Percentiles rank a stretch among this genome's conserved stretches.
Conservation (phyloP, 225 moss, liverwort and hornwort genomes). For the Physcomitrellopsis africana region DNA sequence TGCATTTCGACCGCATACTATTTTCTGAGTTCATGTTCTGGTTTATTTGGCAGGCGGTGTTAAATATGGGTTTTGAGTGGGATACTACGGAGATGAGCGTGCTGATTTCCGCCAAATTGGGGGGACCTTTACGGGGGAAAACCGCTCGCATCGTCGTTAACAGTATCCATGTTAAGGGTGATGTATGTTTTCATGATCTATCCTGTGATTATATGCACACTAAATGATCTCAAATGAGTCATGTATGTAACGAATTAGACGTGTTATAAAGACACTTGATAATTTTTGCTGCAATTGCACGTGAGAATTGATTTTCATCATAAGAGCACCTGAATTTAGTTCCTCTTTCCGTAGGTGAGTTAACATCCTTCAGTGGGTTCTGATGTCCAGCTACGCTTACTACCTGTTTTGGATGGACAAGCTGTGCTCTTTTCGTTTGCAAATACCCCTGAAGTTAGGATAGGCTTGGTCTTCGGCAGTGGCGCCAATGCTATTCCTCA, state of each 20-base stretch:
- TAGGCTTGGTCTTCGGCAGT: conserved; percentile 82
- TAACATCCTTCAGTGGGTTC: conserved; percentile 24
- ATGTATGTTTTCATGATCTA: conserved; percentile 51
- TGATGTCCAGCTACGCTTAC: conserved; percentile 63
- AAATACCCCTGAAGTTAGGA: conserved; percentile 64
- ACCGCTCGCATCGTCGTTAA: conserved; percentile 81
- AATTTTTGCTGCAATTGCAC: neutral
- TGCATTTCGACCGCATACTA: no score
- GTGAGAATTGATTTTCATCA: conserved; percentile 8
- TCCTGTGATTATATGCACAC: neutral
- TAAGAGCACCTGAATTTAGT: neutral
- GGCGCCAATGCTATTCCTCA: conserved; percentile 75
- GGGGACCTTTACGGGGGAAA: conserved; percentile 73
- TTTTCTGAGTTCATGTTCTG: neutral
- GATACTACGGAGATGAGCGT: conserved; percentile 91
- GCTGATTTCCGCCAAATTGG: conserved; percentile 79
- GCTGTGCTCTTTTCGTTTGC: conserved; percentile 75
- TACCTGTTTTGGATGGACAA: conserved; percentile 79
- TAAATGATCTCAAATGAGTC: neutral
- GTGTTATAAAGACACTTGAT: neutral
- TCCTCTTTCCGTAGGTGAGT: neutral
- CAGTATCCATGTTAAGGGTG: conserved; percentile 80
- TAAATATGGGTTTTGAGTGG: conserved; percentile 85
- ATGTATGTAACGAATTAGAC: neutral
- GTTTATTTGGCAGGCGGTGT: conserved; percentile 58